A percentile compares a stretch with the other conserved stretches of the same genome.
These are phyloP conservation scores for Hypoxylon cercidicola DNA, from an alignment of 495 filamentous ascomycete genomes.

Conservation along the genomic window DNA sequence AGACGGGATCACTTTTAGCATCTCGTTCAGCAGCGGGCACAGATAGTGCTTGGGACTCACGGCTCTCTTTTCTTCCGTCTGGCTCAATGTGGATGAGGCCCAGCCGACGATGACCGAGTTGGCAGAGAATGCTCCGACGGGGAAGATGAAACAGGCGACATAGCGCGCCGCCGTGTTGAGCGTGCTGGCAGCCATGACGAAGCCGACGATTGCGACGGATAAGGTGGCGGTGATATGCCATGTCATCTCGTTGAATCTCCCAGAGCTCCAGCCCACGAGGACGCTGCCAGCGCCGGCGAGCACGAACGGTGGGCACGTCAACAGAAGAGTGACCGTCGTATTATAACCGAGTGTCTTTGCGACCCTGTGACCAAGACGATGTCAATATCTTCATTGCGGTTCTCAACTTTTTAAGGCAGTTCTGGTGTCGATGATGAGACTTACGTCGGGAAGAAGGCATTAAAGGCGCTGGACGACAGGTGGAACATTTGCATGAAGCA, in stretches of 20 bases:
- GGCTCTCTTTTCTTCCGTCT: constrained; percentile 56
- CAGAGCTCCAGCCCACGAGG: constrained; percentile 51
- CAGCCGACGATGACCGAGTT: constrained; percentile 59
- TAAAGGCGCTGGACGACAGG: constrained; percentile 46
- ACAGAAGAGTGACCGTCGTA: constrained; percentile 53
- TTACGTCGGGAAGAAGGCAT: constrained; percentile 55
- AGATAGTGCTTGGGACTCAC: constrained; percentile 21
- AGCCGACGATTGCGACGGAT: constrained; percentile 54
- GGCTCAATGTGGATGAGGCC: constrained; percentile 53
- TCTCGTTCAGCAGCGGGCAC: not conserved
- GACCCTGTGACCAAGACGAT: constrained; percentile 40
- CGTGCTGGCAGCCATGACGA: constrained; percentile 50
- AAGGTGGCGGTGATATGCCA: constrained; percentile 57
- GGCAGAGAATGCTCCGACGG: constrained; percentile 54
- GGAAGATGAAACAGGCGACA: constrained; percentile 55
- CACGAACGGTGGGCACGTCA: constrained; percentile 58
- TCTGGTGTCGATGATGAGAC: constrained; percentile 2
- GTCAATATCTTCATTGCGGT: not conserved
- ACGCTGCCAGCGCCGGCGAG: constrained; percentile 51
- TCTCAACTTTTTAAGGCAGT: not conserved
- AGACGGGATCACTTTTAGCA: not conserved
- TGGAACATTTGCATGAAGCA: constrained; percentile 49
- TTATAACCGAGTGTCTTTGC: constrained; percentile 56
- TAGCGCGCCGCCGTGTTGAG: constrained; percentile 55
- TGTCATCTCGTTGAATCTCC: constrained; percentile 55